phyloP scores from a whole-genome alignment of 2,329 filamentous ascomycete species.

The Rutstroemia sp. region DNA sequence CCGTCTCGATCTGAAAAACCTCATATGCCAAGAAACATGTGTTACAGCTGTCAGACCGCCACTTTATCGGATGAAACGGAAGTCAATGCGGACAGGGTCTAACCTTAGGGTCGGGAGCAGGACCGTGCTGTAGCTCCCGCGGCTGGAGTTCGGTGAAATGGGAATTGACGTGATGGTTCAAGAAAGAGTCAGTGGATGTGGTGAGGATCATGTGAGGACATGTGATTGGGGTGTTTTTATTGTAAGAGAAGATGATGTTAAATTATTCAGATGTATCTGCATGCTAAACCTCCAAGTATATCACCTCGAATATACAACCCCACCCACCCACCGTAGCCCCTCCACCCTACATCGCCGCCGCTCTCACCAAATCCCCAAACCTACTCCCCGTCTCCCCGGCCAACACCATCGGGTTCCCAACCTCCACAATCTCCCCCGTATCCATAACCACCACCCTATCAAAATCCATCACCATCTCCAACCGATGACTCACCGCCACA shows the following conservation, averaged over 20 bases:
- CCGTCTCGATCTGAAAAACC: background rate
- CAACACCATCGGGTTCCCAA: conserved; percentile 3
- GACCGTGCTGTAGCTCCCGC: background rate
- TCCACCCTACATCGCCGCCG: background rate
- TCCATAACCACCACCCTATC: conserved; percentile 44
- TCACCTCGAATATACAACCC: no score
- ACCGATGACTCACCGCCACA: conserved; percentile 30
- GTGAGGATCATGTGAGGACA: no score
- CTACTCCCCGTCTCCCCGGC: conserved; percentile 7
- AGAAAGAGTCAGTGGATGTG: no score
- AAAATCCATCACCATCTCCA: conserved; percentile 41
- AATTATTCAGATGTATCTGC: no score
- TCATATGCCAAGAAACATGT: background rate
- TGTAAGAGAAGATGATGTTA: no score
- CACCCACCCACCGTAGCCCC: no score
- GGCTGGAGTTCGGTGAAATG: no score
- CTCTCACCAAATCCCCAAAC: conserved; percentile 12
- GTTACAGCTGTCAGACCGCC: background rate
- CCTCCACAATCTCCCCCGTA: conserved; percentile 23
- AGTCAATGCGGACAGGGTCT: no score
- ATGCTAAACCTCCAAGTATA: no score
- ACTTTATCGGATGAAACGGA: background rate
- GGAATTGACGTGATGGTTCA: no score
- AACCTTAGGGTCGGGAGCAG: background rate
- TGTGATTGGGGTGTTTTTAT: no score